These are phyloP conservation scores for Theobroma cacao DNA, from an alignment of 345 rosid genomes.

Conservation along the genomic window DNA sequence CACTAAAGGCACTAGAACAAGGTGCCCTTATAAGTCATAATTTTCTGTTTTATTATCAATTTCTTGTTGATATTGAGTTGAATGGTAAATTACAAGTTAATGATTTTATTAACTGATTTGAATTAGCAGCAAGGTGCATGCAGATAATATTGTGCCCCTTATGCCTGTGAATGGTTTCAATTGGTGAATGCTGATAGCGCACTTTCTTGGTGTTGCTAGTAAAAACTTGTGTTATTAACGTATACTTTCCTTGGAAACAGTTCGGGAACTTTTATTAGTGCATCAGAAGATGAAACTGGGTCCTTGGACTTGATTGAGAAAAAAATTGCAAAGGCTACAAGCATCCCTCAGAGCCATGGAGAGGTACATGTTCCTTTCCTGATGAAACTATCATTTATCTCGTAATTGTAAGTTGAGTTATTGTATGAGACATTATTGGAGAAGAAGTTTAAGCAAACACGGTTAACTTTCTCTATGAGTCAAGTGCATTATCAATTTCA, in stretches of 20 bases:
- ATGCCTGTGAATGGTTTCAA: conserved; percentile 9
- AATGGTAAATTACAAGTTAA: background rate
- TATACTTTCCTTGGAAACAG: conserved; percentile 34
- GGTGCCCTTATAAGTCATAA: conserved; percentile 28
- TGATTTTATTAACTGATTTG: background rate
- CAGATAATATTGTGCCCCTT: background rate
- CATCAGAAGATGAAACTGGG: conserved; percentile 65
- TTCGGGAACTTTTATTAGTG: conserved; percentile 69
- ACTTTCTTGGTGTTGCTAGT: background rate
- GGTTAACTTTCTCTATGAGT: background rate
- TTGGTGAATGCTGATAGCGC: conserved; percentile 2
- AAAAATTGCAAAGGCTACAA: conserved; percentile 73
- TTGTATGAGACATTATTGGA: too few species aligned
- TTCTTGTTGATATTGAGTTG: background rate
- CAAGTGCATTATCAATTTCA: background rate
- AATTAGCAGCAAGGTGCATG: background rate
- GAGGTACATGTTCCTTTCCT: conserved; percentile 41
- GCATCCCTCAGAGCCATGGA: conserved; percentile 66
- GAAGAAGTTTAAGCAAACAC: background rate
- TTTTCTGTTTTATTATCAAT: background rate
- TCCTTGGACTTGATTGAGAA: conserved; percentile 48
- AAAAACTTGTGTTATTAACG: conserved; percentile 4
- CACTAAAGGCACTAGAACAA: conserved; percentile 70
- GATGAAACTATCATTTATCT: background rate
- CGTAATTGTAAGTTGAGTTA: background rate